Evolutionary conservation across 495 filamentous ascomycete genomes (phyloP), one percentile per base, ranked within the genome.

Genomic region (Rostrohypoxylon terebratum): DNA sequence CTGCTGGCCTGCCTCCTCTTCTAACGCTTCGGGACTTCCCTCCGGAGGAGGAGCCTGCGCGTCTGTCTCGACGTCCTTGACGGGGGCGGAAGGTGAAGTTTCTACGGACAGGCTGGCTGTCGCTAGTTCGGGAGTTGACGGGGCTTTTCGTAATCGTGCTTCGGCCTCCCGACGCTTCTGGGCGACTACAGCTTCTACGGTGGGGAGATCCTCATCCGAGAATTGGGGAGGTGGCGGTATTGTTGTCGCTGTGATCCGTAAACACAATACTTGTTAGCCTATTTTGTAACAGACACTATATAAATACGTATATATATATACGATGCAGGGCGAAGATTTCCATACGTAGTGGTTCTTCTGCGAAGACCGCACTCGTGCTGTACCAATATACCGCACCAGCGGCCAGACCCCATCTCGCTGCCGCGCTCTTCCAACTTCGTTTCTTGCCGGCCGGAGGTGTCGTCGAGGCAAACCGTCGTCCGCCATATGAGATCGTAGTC

Each of bases 361-460:
- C 91, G 80, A 99, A 98, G 40, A 92, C 84, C 69, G 87, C 87
- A 78, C 90, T 94, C 44, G 94, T 98, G 81, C 94, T 94, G 80
- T 98, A 99, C 77, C 90, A 97, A 83, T 98, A 99, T 34, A 97
- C 78, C n/a, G 88, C 87, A 21, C 84, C 94, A 55, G 79, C 82
- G n/a, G 93, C 94, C 50, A 96, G 73, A 60, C 89, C 93, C 86
- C 93, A 90, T 80, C 94, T 86, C 63, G 84, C 73, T 7, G 82
- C 84, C n/a, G 88, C 85, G 73, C 87, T 92, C 86, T 93, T 98
- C 94, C 92, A 97, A 75, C 89, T 91, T 77, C 93, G 86, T 80
- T 90, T 92, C 73, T 89, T 84, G 59, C 82, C 75, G 4, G 89
- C 81, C 59, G 47, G 5, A 23, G 92, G 83, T 72, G 88, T 83